Evolutionary conservation across 768 basidiomycete genomes (phyloP), one percentile per base, ranked within the genome.

Genomic region (Lactarius psammicola): DNA sequence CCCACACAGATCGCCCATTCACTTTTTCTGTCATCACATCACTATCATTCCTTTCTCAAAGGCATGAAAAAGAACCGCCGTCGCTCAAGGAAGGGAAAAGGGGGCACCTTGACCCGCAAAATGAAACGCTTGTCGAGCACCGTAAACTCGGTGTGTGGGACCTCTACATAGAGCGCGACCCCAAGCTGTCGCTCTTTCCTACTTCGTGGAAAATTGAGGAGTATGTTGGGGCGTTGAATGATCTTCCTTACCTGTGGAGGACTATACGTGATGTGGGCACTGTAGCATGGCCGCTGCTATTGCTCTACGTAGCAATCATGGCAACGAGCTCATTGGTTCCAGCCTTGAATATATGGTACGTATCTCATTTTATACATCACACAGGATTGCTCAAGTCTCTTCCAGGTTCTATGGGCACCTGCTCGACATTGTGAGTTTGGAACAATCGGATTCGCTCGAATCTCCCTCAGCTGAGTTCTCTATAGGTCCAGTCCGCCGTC

Each of bases 141-240:
- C 84, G 82, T 8, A 80, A 78, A 33, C 63, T 90, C 42, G 90
- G 90, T 56, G 84, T 90, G 42, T 92, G 90, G 90, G 88, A 91
- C 71, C 75, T 90, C 53, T 92, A 91, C 73, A 83, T 89, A 71
- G 84, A 90, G 69, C 77, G 76, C 28, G 74, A 76, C 28, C 72
- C 81, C 34, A 75, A 78, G 49, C 69, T 84, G 15, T 65, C 28
- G 49, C 65, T 40, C 72, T 69, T 34, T 72, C 77, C 26, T 61
- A 81, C 51, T 79, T 85, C 17, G 78, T 80, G 8, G 75, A 77
- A 75, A 51, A 71, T 85, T 8, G 82, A 87, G 72, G 76, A 78
- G 3, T 78, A 79, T 17, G 74, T 81, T 9, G 82, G 83, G 59
- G 75, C 85, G 65, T 66, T 78, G 30, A 79, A 81, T 56, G 78